Conservation (phyloP, 495 filamentous ascomycete genomes). For the Xylaria longipes region DNA sequence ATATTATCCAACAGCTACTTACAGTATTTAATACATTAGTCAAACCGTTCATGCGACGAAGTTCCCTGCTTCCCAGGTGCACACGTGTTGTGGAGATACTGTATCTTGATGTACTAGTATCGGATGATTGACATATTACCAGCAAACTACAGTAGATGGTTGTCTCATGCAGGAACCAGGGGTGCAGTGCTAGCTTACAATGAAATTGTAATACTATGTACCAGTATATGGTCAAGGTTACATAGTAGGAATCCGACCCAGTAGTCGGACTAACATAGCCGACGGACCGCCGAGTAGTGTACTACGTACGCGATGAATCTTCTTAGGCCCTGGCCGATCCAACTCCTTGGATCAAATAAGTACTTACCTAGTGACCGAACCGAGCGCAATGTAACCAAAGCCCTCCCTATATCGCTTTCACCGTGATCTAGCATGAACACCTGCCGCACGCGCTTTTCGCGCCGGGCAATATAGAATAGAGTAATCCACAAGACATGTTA, state of each 20-base stretch:
- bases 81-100: slow-evolving; percentile 1
- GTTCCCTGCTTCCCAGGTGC: neutral
- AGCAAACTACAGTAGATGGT: neutral
- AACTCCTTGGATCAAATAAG: slow-evolving; percentile 5
- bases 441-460: neutral
- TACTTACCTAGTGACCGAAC: neutral
- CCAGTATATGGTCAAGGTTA: no score
- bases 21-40: neutral
- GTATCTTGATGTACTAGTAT: no score
- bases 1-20: neutral
- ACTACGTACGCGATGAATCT: neutral
- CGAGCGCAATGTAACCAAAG: neutral
- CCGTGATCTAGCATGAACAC: neutral
- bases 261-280: neutral
- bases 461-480: neutral
- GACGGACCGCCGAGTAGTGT: neutral
- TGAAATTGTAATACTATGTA: neutral
- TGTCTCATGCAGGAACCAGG: neutral
- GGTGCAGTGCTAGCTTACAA: neutral
- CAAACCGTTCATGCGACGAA: neutral
- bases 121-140: slow-evolving; percentile 2
- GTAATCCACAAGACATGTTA: neutral
- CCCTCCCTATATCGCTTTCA: neutral
- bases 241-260: neutral
- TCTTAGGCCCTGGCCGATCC: neutral